Evolutionary conservation across 495 filamentous ascomycete species (phyloP).

Genomic region (Daldinia grandis): DNA sequence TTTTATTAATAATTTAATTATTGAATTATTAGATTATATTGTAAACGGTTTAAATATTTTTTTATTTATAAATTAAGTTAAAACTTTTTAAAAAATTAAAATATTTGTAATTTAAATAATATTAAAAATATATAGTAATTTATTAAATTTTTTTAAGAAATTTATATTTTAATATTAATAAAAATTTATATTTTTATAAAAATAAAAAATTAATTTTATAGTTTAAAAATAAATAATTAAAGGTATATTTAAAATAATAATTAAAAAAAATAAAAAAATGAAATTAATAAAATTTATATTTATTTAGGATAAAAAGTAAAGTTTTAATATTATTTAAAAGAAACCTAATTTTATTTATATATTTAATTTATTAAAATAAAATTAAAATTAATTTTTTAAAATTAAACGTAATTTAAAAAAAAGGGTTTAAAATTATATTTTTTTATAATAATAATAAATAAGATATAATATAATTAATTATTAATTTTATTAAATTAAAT

Average conservation of each 20-base stretch:
- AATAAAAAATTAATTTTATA: not conserved
- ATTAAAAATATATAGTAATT: slow-evolving; percentile 1
- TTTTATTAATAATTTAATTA: not conserved
- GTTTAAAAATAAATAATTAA: too few relatives aligned
- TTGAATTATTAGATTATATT: not conserved
- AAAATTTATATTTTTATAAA: not conserved
- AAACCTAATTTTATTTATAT: not conserved
- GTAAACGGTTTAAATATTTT: slow-evolving; percentile 1
- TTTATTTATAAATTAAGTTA: slow-evolving; percentile 5
- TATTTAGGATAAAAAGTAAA: too few relatives aligned
- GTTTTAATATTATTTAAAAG: not conserved
- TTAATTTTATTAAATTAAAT: not conserved
- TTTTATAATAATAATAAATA: not conserved
- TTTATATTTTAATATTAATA: too few relatives aligned
- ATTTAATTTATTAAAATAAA: not conserved
- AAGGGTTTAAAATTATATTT: slow-evolving; percentile 9
- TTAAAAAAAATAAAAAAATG: too few relatives aligned
- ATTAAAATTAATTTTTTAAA: not conserved
- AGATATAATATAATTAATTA: not conserved
- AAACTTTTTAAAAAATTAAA: not conserved
- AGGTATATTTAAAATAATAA: too few relatives aligned
- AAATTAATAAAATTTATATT: too few relatives aligned
- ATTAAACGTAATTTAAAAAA: too few relatives aligned
- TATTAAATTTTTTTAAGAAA: too few relatives aligned
- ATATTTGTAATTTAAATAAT: not conserved